A percentile compares a stretch with the other conserved stretches of the same genome.
phyloP scores from a whole-genome alignment of 2,329 filamentous ascomycete genomes.

The Verticillium nubilum region DNA sequence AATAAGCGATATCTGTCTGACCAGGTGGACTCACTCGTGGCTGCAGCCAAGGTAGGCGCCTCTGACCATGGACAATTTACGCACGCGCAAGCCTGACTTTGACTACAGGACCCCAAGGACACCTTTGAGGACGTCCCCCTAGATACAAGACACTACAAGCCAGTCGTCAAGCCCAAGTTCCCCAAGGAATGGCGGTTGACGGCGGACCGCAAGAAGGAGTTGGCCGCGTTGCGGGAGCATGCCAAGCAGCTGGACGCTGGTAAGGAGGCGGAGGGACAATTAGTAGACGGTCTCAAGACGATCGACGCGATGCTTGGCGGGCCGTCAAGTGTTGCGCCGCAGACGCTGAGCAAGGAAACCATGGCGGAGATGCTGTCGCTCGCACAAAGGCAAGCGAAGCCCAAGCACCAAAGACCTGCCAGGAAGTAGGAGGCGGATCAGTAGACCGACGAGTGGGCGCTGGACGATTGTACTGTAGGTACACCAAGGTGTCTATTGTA shows the following conservation, averaged over 20 bases:
- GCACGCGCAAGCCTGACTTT: not conserved
- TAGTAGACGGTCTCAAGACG: conserved; percentile 53
- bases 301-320: conserved; percentile 35
- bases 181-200: conserved; percentile 81
- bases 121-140: conserved; percentile 85
- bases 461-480: not conserved
- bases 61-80: not conserved
- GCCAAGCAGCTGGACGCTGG: conserved; percentile 47
- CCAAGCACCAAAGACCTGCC: no score
- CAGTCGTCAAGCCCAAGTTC: conserved; percentile 63
- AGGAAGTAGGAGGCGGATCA: not conserved
- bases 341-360: conserved; percentile 11
- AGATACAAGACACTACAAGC: conserved; percentile 78
- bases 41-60: conserved; percentile 59
- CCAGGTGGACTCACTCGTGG: conserved; percentile 66
- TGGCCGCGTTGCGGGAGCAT: conserved; percentile 55
- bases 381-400: conserved; percentile 8
- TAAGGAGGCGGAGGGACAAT: conserved; percentile 43
- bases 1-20: conserved; percentile 95
- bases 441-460: not conserved
- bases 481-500: not conserved
- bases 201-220: conserved; percentile 56
- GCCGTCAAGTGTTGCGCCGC: conserved; percentile 16
- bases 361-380: conserved; percentile 23
- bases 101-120: conserved; percentile 60